Percentiles rank a stretch among this genome's conserved stretches.
These are phyloP conservation scores for Diplodia scrobiculata DNA, from an alignment of 2,329 filamentous ascomycete species.

Conservation along the genomic window DNA sequence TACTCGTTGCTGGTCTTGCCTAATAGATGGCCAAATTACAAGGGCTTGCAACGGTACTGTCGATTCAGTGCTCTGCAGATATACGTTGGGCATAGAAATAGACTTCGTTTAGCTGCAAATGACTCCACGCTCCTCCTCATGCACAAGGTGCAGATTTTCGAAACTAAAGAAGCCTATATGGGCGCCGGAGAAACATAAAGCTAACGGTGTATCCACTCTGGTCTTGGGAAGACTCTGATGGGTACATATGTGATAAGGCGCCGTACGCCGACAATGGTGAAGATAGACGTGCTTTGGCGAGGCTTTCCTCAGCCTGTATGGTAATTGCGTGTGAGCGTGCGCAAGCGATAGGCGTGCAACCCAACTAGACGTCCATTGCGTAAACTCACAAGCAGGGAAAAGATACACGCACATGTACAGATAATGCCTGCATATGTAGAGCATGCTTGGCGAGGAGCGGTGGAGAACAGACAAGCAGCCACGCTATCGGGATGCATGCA, in stretches of 20 bases:
- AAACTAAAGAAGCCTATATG: no score
- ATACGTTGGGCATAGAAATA: no score
- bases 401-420: neutral
- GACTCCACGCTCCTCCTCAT: no score
- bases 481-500: neutral
- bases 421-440: neutral
- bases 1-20: no score
- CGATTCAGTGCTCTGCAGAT: no score
- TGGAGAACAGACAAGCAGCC: neutral
- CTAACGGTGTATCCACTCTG: no score
- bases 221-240: neutral
- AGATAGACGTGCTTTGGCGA: constrained; percentile 4
- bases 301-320: neutral
- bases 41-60: no score
- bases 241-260: neutral
- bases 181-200: no score
- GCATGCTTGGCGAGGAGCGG: constrained; percentile 5
- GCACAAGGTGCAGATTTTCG: no score
- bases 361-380: neutral
- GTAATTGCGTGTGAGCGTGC: neutral
- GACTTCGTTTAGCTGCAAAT: no score
- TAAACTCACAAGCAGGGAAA: neutral
- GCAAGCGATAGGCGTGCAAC: neutral
- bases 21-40: no score
- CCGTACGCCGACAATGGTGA: constrained; percentile 2